Base-by-base conservation (phyloP, 805 yeast genomes). In the Kregervanrija pseudodelftensis region DNA sequence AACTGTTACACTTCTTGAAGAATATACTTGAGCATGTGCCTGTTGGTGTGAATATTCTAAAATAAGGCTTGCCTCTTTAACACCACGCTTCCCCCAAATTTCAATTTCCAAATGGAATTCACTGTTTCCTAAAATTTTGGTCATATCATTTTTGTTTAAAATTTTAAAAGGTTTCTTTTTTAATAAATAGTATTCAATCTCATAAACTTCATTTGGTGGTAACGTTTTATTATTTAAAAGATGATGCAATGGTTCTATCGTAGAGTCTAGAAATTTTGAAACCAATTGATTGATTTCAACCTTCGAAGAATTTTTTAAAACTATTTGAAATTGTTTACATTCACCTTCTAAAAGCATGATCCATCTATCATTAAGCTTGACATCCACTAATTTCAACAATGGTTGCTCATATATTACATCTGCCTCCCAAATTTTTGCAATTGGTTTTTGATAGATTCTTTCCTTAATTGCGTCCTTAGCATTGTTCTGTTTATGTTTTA, bases 291-390 rank as follows among this genome's bases (percentile, higher is more conserved):
- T 76, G 37, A 83, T 77, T 1, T 70, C 55, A 3, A 81, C 79
- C 4, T 63, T 57, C 0, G 91, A 80, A 14, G 73, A 68, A 58
- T 88, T 87, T 40, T 73, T 70, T 31, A 88, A 61, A 1, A 63
- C 59, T 5, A 86, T 59, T 1, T 70, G 64, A 47, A 85, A 76
- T 1, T 58, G 50, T 41, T 69, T 70, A 36, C 68, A 65, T 53
- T 88, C 93, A 8, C 96, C 96, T 57, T 87, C 95, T 11, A 88
- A 62, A 12, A 87, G 62, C 87, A 86, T 82, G 4, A 82, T 55
- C 79, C 86, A 81, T 3, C 79, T 78, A 52, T 80, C 81, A 15
- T 75, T 71, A 11, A 82, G 69, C 53, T 77, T 73, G 7, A 75
- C 64, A 36, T 74, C 70, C 1, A 74, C 63, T 11, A 82, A 56